phyloP scores from a whole-genome alignment of 352 stramenopile genomes.

The Phytophthora meadii region DNA sequence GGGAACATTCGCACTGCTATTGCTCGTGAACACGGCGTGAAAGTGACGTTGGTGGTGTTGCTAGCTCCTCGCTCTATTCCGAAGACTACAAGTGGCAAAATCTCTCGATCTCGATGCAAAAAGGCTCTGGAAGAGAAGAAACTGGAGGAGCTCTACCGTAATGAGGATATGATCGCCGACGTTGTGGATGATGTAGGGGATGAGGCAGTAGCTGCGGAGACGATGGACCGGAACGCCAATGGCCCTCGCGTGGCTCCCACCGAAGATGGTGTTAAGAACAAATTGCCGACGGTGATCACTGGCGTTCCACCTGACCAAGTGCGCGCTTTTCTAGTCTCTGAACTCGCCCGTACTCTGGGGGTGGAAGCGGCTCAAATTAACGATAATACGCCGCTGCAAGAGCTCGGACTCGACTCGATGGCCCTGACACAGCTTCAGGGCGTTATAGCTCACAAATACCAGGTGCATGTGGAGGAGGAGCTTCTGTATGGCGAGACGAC shows the following conservation, averaged over 20 bases:
- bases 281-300: slow-evolving; percentile 60
- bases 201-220: slow-evolving; percentile 36
- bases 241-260: slow-evolving; percentile 19
- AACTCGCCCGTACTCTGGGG: slow-evolving; percentile 69
- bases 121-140: slow-evolving; percentile 66
- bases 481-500: slow-evolving; percentile 93
- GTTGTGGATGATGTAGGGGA: slow-evolving; percentile 50
- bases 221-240: slow-evolving; percentile 34
- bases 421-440: slow-evolving; percentile 96
- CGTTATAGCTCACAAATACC: slow-evolving; percentile 90
- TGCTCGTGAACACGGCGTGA: slow-evolving; percentile 84
- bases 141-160: slow-evolving; percentile 76
- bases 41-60: slow-evolving; percentile 91
- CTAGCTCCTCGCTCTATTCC: slow-evolving; percentile 93
- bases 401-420: slow-evolving; percentile 94
- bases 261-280: slow-evolving; percentile 28
- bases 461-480: slow-evolving; percentile 92
- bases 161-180: slow-evolving; percentile 79
- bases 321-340: slow-evolving; percentile 57
- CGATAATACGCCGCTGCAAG: slow-evolving; percentile 63
- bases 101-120: slow-evolving; percentile 92
- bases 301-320: slow-evolving; percentile 61
- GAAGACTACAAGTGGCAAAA: slow-evolving; percentile 99
- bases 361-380: slow-evolving; percentile 60
- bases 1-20: slow-evolving; percentile 76